Base-by-base conservation (phyloP, 495 filamentous ascomycete species). In the Evansstolkia leycettana region DNA sequence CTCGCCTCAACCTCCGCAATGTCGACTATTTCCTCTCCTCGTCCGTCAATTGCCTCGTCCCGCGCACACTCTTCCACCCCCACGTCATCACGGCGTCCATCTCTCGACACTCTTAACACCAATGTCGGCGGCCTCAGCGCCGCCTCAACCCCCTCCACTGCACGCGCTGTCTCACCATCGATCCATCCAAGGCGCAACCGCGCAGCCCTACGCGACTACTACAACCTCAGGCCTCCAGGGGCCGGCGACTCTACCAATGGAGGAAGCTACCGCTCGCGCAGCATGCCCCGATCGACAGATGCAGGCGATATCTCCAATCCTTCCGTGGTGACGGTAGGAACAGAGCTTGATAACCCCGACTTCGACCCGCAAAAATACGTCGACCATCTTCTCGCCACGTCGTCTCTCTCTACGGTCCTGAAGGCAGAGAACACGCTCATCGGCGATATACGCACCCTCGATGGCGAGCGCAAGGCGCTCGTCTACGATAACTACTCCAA, bases 401-500 rank as follows among this genome's bases (percentile, higher is more conserved):
- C 67, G 0, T 89, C 82, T 37, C 65, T 89, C 0, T 58, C 73
- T 28, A 65, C 70, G 12, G 64, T 87, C 0, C 58, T 92, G 1
- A 72, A 71, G 23, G 70, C 65, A 10, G 70, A 76, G 42, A 73
- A 75, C 11, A 65, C 62, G 12, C 47, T 68, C 9, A 60, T 68
- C 7, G 58, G 65, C 45, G 90, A 96, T 54, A 90, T 94, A 24
- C 69, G 86, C 15, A 83, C 82, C 1, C 68, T 96, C 12, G 90
- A 96, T 50, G 88, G 89, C 14, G 90, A 98, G 64, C 77, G 84
- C 48, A 98, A 98, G 58, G 87, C 90, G 15, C 65, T 98, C 27
- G 90, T 98, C 3, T 98, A 98, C 54, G 90, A 98, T 55, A 98
- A 98, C 54, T 98, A 95, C 57, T 84, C 76, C 42, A 96, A 95